Evolutionary conservation across 176 grass and related monocot species (phyloP), one percentile per base, ranked within the genome.

Genomic region (Urochloa ruziziensis): DNA sequence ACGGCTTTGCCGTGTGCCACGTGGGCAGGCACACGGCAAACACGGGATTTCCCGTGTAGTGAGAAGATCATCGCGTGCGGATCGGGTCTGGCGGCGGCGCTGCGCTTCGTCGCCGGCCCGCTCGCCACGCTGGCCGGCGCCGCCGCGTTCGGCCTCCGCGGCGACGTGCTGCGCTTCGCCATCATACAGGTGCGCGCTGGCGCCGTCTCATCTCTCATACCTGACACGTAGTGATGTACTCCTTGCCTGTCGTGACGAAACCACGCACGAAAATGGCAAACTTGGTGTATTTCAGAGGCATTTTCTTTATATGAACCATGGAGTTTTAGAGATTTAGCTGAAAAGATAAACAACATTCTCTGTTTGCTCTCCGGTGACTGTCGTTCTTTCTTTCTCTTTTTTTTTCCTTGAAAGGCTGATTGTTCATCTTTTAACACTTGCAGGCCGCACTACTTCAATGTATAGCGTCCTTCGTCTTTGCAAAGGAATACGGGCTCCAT

Each of bases 401-500:
- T 3, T 54, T 54, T 54, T 52, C 9, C 12, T 17, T 6, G 15
- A 54, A 54, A 54, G 19, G 52, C 21, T 23, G 14, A 10, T 2
- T 54, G 52, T 23, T 54, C 21, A 56, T 56, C 53, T n/a, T n/a
- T 23, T 56, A 3, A 3, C 17, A 28, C 15, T 10, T 42, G 75
- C 79, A 97, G 94, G 92, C 89, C 33, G 94, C 90, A 23, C 73
- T 97, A 33, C 92, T 92, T 43, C 92, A 97, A 78, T 67, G 90
- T 10, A 97, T 97, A 15, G 49, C 83, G 47, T 90, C 94, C 27
- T 97, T 97, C 62, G 81, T 92, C 28, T 97, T 89, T 14, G 94
- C 94, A 36, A 94, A 84, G 80, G 94, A 97, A 61, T 97, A 97
- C 13, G 88, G 92, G 10, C 81, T 94, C 58, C 90, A 97, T n/a